Evolutionary conservation across 148 eudicot genomes (phyloP).

Genomic region (Rhododendron kiyosumense): DNA sequence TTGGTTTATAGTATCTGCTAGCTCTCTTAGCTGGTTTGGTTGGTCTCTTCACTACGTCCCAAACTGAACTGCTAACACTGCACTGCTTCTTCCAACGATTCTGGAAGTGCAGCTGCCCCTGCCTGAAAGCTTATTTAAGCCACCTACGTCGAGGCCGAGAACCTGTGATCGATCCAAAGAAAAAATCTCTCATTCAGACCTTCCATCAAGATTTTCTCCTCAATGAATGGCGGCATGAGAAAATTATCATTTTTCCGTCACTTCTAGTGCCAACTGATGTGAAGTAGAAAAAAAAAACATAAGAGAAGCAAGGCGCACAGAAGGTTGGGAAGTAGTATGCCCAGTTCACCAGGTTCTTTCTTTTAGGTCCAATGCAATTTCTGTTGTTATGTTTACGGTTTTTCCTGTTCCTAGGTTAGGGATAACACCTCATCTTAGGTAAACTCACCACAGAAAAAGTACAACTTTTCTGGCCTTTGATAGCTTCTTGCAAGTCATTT

Average conservation of each 20-base stretch:
- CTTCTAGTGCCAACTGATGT: neutral
- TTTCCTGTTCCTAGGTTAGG: neutral
- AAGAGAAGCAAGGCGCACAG: neutral
- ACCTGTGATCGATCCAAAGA: neutral
- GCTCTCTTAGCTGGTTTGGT: neutral
- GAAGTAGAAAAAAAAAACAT: neutral
- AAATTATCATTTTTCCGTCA: neutral
- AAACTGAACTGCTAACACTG: no score
- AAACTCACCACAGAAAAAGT: neutral
- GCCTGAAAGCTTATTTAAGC: neutral
- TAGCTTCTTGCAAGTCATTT: neutral
- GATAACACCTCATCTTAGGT: neutral
- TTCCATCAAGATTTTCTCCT: neutral
- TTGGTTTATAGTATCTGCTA: neutral
- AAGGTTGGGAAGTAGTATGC: neutral
- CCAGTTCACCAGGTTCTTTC: neutral
- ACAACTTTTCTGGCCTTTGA: neutral
- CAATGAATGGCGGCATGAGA: neutral
- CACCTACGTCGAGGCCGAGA: neutral
- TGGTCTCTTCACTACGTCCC: neutral
- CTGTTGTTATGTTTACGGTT: neutral
- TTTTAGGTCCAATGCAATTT: no score
- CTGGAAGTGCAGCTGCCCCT: neutral
- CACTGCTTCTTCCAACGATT: neutral
- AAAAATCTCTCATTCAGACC: neutral